Conservation (phyloP, 2,329 filamentous ascomycete genomes). For the Alternaria burnsii region DNA sequence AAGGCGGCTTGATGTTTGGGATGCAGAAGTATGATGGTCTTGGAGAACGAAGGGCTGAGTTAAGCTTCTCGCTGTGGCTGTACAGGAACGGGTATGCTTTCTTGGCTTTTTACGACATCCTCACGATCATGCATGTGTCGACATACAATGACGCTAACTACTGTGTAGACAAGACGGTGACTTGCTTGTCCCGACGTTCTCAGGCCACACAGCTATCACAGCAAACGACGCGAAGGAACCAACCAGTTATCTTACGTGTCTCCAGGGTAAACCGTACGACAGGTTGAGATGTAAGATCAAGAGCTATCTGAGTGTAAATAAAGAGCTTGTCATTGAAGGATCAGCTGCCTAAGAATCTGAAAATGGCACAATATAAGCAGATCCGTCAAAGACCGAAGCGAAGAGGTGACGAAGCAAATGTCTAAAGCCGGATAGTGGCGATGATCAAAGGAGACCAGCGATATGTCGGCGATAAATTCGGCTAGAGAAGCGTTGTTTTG, state of each 20-base stretch:
- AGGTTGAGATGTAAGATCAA: conserved; percentile 25
- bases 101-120: neutral
- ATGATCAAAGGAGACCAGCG: fast-evolving
- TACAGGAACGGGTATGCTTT: conserved; percentile 5
- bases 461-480: fast-evolving
- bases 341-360: neutral
- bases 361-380: neutral
- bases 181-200: neutral
- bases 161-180: neutral
- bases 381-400: neutral
- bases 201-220: conserved; percentile 18
- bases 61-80: conserved; percentile 18
- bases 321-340: conserved; percentile 10
- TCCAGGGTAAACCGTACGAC: conserved; percentile 24
- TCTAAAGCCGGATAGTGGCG: fast-evolving
- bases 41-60: conserved; percentile 10
- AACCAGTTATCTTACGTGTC: conserved; percentile 27
- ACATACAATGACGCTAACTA: neutral
- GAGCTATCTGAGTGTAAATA: conserved; percentile 18
- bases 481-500: neutral
- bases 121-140: too few relatives aligned
- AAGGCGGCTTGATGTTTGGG: conserved; percentile 5
- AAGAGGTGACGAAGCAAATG: neutral
- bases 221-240: conserved; percentile 24
- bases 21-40: conserved; percentile 5